phyloP scores from a whole-genome alignment of 768 basidiomycete genomes.

The Lentinula guzmanii region DNA sequence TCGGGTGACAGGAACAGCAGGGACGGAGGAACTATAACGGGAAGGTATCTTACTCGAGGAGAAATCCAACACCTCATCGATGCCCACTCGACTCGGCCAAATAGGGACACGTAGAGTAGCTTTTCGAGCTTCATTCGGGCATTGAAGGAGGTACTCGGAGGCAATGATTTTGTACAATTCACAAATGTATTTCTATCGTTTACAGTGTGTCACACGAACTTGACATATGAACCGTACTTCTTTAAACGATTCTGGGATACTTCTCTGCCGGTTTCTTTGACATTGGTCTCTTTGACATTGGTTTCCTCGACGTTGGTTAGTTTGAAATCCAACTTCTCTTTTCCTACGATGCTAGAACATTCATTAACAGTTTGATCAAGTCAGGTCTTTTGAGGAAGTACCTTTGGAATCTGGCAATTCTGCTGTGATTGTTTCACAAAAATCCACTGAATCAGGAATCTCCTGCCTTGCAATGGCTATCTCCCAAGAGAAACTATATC shows the following conservation, averaged over 20 bases:
- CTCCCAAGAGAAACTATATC: background rate
- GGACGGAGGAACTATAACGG: background rate
- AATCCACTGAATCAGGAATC: background rate
- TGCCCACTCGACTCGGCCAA: background rate
- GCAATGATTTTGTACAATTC: no score
- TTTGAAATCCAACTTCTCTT: no score
- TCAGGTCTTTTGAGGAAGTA: background rate
- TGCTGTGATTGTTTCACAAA: background rate
- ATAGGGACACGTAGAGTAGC: background rate
- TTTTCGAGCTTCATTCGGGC: background rate
- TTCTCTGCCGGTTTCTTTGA: no score
- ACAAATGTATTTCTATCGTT: no score
- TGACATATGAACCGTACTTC: no score
- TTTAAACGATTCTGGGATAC: no score
- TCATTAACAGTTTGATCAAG: no score
- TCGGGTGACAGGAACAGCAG: background rate
- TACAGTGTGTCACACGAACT: no score
- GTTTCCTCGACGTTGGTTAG: no score
- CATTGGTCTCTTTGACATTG: no score
- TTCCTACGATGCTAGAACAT: no score
- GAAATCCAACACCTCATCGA: background rate
- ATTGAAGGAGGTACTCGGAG: no score
- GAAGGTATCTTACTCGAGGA: background rate
- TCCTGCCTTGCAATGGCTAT: background rate
- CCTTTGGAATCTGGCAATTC: background rate